Percentiles rank a stretch among this genome's conserved stretches.
phyloP scores from a whole-genome alignment of 768 basidiomycete species.

The Macrolepiota fuliginosa region DNA sequence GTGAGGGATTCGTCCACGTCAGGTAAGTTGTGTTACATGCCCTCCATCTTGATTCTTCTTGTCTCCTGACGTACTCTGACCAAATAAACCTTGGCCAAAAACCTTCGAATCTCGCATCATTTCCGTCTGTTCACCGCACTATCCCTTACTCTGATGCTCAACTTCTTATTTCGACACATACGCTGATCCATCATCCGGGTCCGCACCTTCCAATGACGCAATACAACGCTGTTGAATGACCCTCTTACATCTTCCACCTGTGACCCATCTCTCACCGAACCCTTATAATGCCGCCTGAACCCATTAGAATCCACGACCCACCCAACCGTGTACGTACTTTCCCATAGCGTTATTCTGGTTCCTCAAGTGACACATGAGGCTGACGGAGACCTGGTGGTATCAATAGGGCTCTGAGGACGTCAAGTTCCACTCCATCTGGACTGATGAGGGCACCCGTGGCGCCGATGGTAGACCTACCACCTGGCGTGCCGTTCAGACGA shows the following conservation, averaged over 20 bases:
- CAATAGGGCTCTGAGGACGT: constrained; percentile 63
- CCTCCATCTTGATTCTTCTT: constrained; percentile 10
- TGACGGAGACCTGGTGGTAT: constrained; percentile 6
- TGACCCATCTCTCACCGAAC: background rate
- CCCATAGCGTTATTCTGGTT: constrained; percentile 7
- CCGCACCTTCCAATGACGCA: constrained; percentile 8
- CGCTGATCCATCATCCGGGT: constrained; percentile 7
- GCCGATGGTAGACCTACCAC: constrained; percentile 47
- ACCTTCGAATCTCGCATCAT: background rate
- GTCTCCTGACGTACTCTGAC: background rate
- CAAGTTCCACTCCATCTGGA: constrained; percentile 70
- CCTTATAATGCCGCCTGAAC: constrained; percentile 5
- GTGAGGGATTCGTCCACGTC: constrained; percentile 69
- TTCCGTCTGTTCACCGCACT: background rate
- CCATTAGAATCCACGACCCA: constrained; percentile 67
- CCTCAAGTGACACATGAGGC: background rate
- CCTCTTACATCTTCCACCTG: constrained; percentile 4
- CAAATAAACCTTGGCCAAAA: background rate
- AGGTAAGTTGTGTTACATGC: constrained; percentile 40
- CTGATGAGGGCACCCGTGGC: constrained; percentile 50
- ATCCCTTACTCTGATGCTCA: constrained; percentile 9
- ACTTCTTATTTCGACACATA: background rate
- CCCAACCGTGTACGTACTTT: constrained; percentile 55
- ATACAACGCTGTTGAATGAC: background rate
- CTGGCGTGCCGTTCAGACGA: constrained; percentile 65